These are phyloP conservation scores for Tetracladium setigerum DNA, from an alignment of 495 filamentous ascomycete genomes.

Conservation along the genomic window DNA sequence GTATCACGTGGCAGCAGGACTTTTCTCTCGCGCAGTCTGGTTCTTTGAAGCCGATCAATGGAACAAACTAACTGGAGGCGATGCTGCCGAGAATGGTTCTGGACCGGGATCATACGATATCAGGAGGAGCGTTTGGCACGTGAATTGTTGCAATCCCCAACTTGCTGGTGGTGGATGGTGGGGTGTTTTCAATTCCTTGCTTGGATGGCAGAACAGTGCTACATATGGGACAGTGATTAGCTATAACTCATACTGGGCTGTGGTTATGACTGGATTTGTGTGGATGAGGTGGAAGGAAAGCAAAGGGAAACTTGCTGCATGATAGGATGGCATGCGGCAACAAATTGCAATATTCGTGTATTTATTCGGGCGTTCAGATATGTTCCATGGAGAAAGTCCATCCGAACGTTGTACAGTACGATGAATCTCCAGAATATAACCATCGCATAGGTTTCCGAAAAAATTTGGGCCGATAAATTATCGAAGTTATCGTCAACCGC, in stretches of 20 bases:
- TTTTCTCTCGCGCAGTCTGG: slow-evolving; percentile 72
- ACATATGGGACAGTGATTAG: slow-evolving; percentile 73
- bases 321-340: slow-evolving; percentile 21
- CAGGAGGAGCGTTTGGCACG: slow-evolving; percentile 75
- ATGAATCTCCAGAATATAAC: too few relatives aligned
- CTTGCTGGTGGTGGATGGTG: slow-evolving; percentile 70
- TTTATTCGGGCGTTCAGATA: too few relatives aligned
- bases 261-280: slow-evolving; percentile 50
- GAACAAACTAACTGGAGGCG: slow-evolving; percentile 58
- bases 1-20: slow-evolving; percentile 73
- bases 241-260: slow-evolving; percentile 81
- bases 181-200: slow-evolving; percentile 75
- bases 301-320: slow-evolving; percentile 55
- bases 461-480: too few relatives aligned
- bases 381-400: too few relatives aligned
- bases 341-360: too few relatives aligned
- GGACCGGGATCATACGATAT: slow-evolving; percentile 86
- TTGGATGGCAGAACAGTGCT: slow-evolving; percentile 83
- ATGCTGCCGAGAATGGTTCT: slow-evolving; percentile 61
- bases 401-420: too few relatives aligned
- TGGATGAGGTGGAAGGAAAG: slow-evolving; percentile 58
- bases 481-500: too few relatives aligned
- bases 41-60: slow-evolving; percentile 57
- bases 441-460: too few relatives aligned
- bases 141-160: slow-evolving; percentile 76